These are phyloP conservation scores for Cercospora brassicicola DNA, from an alignment of 2,329 filamentous ascomycete species.

Conservation along the genomic window DNA sequence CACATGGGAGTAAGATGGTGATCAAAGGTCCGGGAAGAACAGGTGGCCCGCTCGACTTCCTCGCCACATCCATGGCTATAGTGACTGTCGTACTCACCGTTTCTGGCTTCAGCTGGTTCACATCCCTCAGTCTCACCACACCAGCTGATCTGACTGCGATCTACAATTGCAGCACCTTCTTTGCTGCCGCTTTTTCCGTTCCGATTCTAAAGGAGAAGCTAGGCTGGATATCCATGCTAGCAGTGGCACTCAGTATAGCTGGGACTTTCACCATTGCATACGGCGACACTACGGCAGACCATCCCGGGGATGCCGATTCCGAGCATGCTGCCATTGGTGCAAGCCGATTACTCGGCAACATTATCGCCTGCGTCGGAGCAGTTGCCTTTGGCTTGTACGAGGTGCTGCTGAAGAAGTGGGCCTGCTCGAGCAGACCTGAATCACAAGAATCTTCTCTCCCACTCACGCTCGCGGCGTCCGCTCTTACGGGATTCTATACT, in stretches of 20 bases:
- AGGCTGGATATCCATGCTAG: constrained; percentile 31
- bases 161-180: constrained; percentile 41
- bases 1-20: constrained; percentile 28
- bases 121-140: constrained; percentile 36
- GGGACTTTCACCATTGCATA: constrained; percentile 40
- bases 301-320: constrained; percentile 16
- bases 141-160: constrained; percentile 40
- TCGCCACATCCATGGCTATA: constrained; percentile 34
- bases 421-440: constrained; percentile 33
- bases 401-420: constrained; percentile 41
- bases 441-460: constrained; percentile 32
- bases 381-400: constrained; percentile 40
- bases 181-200: constrained; percentile 38
- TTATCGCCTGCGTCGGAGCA: constrained; percentile 36
- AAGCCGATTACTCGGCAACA: constrained; percentile 34
- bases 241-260: constrained; percentile 36
- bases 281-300: constrained; percentile 35
- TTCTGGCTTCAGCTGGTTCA: constrained; percentile 38
- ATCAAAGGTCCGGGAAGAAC: constrained; percentile 29
- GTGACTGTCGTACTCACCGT: constrained; percentile 35
- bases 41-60: constrained; percentile 35
- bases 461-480: constrained; percentile 36
- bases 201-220: constrained; percentile 36
- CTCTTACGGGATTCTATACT: constrained; percentile 38
- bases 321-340: constrained; percentile 29